Evolutionary conservation across 2,329 filamentous ascomycete genomes (phyloP), one percentile per base, ranked within the genome.

Genomic region (Aspergillus glaucus): DNA sequence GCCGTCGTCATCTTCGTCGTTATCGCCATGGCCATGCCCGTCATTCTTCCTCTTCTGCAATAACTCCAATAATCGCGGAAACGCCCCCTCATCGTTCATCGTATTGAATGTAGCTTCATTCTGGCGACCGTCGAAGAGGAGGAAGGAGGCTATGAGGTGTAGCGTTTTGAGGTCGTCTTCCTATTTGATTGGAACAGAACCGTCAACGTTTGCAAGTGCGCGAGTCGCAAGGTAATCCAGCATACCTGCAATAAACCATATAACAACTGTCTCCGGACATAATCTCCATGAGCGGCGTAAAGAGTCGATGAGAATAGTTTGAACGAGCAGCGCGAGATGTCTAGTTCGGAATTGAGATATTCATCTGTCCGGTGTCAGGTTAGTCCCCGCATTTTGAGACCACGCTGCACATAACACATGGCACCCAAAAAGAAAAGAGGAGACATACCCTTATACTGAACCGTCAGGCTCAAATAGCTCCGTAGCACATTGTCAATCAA

Each of bases 181-280:
- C 78, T 95, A 79, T 56, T 34, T 12, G 17, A 12, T 39, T 17
- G 36, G 2, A n/a, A 36, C 34, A n/a, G 34, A 36, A 36, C 15
- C n/a, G 8, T 36, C n/a, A 36, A 17, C n/a, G 4, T 36, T n/a
- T n/a, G 15, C 14, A 5, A n/a, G 14, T 7, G 14, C 6, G 34
- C 14, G 34, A n/a, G 14, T n/a, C 34, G 12, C 34, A n/a, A 17
- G 14, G n/a, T 17, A 36, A 9, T 17, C n/a, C 66, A 22, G 22
- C 22, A 43, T 69, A 82, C 80, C 73, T 84, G 80, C 46, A 96
- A 73, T 46, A 98, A 76, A 66, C 89, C 91, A 70, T 95, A 90
- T 56, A 97, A 83, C 62, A 98, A 89, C 73, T 97, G 93, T 41
- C 82, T 87, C 54, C 92, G 87, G 54, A 97, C 87, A 70, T 98